Evolutionary conservation across 371 early-diverging fungal genomes (phyloP), one percentile per base, ranked within the genome.

Genomic region (Syncephalastrum sp.): DNA sequence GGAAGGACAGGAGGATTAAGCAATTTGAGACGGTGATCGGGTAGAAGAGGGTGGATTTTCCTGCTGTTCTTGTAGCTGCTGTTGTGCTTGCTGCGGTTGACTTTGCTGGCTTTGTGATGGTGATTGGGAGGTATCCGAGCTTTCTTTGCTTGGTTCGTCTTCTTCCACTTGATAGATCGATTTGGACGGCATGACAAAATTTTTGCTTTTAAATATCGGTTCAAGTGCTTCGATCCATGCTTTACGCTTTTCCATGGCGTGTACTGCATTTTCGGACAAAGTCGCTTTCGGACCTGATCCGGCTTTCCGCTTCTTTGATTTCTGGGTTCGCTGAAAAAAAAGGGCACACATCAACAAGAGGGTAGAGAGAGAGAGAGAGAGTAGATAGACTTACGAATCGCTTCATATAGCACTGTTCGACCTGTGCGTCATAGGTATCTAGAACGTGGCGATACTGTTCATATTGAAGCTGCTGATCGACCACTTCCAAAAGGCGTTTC

Each of bases 381-480:
- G 38, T 10, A 33, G n/a, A n/a, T 12, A 23, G 23, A 82, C 86
- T 77, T 80, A 91, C 91, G 74, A 87, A 87, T 63, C 95, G 80
- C 69, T 93, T 93, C 29, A 83, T 63, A 62, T 91, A 96, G 54
- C 86, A 85, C 59, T 87, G 85, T 63, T 94, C 95, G 15, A 95
- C 89, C 63, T 91, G 91, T 59, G 85, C 84, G 67, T 95, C 93
- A 42, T 92, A 69, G 50, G 88, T 94, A 59, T 95, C 94, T 66
- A 96, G 67, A 12, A 95, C 88, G 47, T 84, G 82, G 48, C 84
- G 83, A 69, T 92, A 95, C 70, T 96, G 93, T 60, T 96, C 94
- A 70, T 80, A 92, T 4, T 89, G 95, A 47, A 93, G 82, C 64
- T 91, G 87, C 50, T 84, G 81, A 51, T 84, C 80, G 8, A 91